Percentiles rank a stretch among this genome's conserved stretches.
Conservation (phyloP, 2,329 filamentous ascomycete species). For the Arthrinium phaeospermum region DNA sequence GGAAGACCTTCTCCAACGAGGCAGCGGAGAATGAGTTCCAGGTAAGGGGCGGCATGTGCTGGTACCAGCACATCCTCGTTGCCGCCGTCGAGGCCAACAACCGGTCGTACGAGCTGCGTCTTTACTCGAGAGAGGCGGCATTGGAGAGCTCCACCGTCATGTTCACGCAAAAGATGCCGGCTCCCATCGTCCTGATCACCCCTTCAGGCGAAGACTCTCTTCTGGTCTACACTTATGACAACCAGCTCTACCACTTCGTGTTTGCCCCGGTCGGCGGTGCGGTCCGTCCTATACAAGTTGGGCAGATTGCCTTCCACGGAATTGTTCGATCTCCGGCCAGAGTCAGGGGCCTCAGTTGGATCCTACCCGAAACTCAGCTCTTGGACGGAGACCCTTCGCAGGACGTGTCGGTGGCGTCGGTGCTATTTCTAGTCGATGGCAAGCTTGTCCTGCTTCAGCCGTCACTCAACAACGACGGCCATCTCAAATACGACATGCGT, state of each 20-base stretch:
- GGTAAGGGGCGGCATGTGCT: constrained; percentile 95
- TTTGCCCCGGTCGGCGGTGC: constrained; percentile 74
- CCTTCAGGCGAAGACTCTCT: constrained; percentile 92
- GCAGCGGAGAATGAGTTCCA: constrained; percentile 88
- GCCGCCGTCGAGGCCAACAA: constrained; percentile 86
- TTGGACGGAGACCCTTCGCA: constrained; percentile 92
- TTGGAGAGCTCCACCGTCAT: constrained; percentile 76
- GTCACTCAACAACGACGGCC: constrained; percentile 78
- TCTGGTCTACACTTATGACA: constrained; percentile 96
- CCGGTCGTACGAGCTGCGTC: constrained; percentile 79
- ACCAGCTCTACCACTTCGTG: constrained; percentile 92
- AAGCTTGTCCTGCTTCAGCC: constrained; percentile 93
- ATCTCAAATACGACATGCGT: constrained; percentile 97
- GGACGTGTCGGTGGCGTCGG: constrained; percentile 91
- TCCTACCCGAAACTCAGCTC: constrained; percentile 88
- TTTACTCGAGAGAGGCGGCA: constrained; percentile 86
- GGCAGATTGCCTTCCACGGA: constrained; percentile 95
- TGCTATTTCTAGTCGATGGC: constrained; percentile 95
- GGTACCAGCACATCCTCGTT: constrained; percentile 95
- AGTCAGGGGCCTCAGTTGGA: constrained; percentile 93
- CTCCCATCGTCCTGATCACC: constrained; percentile 88
- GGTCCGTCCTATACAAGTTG: constrained; percentile 86
- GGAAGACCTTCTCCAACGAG: constrained; percentile 90
- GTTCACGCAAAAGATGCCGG: constrained; percentile 77
- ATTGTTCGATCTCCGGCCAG: constrained; percentile 93